Conservation (phyloP, 1,284 basidiomycete species). For the Apiotrichum mycotoxinovorans region DNA sequence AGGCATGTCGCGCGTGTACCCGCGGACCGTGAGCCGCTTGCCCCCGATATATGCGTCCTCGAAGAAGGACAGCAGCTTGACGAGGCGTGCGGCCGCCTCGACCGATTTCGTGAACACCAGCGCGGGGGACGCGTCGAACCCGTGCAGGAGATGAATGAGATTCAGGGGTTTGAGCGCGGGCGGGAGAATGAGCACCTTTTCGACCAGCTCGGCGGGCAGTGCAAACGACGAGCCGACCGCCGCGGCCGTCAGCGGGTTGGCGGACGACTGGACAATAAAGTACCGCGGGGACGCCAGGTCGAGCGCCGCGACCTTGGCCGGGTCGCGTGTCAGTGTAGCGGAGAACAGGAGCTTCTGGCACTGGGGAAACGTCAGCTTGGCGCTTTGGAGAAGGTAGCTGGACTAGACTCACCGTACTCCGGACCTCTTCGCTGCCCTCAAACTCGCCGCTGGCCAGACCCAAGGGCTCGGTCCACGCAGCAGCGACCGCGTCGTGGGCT, state of each 20-base stretch:
- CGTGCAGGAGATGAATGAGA: constrained; percentile 78
- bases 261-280: constrained; percentile 67
- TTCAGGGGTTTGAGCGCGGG: constrained; percentile 81
- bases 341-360: constrained; percentile 97
- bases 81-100: constrained; percentile 79
- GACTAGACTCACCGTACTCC: constrained; percentile 8
- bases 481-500: constrained; percentile 53
- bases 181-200: constrained; percentile 80
- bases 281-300: constrained; percentile 79
- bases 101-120: constrained; percentile 95
- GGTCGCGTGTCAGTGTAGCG: constrained; percentile 91
- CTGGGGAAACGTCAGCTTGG: constrained; percentile 49
- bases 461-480: constrained; percentile 45
- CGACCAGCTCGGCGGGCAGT: constrained; percentile 71
- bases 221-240: constrained; percentile 64
- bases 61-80: constrained; percentile 78
- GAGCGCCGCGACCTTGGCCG: constrained; percentile 81
- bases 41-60: constrained; percentile 55
- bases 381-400: constrained; percentile 18
- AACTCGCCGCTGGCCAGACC: constrained; percentile 27
- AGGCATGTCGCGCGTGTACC: constrained; percentile 85
- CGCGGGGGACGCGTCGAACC: constrained; percentile 49
- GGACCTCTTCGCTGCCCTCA: constrained; percentile 17
- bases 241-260: constrained; percentile 33
- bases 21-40: constrained; percentile 55